Evolutionary conservation across 768 basidiomycete genomes (phyloP).

Genomic region (Trametes punicea): DNA sequence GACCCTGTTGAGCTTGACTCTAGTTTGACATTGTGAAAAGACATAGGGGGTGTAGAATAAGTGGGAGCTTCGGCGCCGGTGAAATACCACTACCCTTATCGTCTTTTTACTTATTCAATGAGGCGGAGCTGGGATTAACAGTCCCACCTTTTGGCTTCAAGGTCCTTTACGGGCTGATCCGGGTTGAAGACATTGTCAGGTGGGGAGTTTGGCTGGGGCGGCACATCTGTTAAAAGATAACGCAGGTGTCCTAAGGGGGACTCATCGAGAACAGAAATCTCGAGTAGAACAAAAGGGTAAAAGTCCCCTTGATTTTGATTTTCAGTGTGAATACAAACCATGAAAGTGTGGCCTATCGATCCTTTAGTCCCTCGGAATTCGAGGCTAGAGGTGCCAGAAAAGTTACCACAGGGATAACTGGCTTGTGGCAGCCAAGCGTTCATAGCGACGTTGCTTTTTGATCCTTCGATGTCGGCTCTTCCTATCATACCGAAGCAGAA

Average conservation of each 20-base stretch:
- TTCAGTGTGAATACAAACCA: slow-evolving; percentile 79
- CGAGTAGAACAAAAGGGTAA: slow-evolving; percentile 78
- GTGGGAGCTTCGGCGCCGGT: slow-evolving; percentile 75
- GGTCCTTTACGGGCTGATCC: slow-evolving; percentile 64
- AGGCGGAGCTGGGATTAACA: slow-evolving; percentile 66
- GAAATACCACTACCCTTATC: slow-evolving; percentile 83
- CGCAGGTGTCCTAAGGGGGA: slow-evolving; percentile 77
- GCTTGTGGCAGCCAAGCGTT: slow-evolving; percentile 81
- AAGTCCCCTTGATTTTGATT: slow-evolving; percentile 80
- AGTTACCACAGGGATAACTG: slow-evolving; percentile 79
- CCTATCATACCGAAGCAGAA: slow-evolving; percentile 80
- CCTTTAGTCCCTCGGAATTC: slow-evolving; percentile 75
- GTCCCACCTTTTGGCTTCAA: slow-evolving; percentile 70
- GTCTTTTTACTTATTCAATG: slow-evolving; percentile 79
- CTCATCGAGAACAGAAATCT: slow-evolving; percentile 80
- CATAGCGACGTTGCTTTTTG: slow-evolving; percentile 82
- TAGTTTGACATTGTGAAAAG: slow-evolving; percentile 84
- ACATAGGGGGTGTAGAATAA: slow-evolving; percentile 80
- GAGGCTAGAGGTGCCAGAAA: slow-evolving; percentile 80
- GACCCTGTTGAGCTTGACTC: slow-evolving; percentile 85
- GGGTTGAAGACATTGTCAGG: slow-evolving; percentile 75
- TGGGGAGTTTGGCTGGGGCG: slow-evolving; percentile 81
- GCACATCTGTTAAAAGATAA: slow-evolving; percentile 80
- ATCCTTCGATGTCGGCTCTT: slow-evolving; percentile 82
- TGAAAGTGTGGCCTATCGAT: slow-evolving; percentile 83